phyloP scores from a whole-genome alignment of 169 alveolate species.

The Eimeria falciformis region DNA sequence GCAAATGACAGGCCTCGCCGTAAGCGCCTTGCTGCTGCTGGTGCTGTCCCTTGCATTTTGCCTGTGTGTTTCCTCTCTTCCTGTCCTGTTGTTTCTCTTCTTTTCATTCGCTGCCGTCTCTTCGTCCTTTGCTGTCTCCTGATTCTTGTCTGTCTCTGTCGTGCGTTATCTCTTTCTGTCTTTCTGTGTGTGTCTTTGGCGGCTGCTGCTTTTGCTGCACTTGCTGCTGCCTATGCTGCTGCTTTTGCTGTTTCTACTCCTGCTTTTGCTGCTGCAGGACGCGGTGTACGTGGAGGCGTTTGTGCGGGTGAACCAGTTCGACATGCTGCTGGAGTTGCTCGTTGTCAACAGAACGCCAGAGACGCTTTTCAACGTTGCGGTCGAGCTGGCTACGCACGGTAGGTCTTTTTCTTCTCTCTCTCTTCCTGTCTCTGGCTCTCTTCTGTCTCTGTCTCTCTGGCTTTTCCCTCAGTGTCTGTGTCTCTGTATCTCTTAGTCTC shows the following conservation, averaged over 20 bases:
- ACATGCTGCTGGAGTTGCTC: constrained; percentile 89
- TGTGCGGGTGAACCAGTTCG: constrained; percentile 91
- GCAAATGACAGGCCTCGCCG: constrained; percentile 75
- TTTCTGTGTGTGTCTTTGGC: background rate
- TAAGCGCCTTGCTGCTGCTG: background rate
- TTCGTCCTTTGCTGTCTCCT: too few species aligned
- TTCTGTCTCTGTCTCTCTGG: background rate
- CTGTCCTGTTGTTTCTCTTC: background rate
- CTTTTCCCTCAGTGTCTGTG: background rate
- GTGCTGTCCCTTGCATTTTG: background rate
- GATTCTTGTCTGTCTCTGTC: background rate
- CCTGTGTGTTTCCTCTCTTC: background rate
- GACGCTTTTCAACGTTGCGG: constrained; percentile 90
- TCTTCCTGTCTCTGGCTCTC: background rate
- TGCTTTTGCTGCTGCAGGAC: constrained; percentile 81
- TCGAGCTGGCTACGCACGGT: constrained; percentile 92
- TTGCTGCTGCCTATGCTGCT: background rate
- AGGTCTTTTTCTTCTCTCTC: background rate
- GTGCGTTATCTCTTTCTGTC: background rate
- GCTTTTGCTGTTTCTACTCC: too few species aligned
- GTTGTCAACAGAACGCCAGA: constrained; percentile 89
- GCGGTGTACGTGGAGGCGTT: constrained; percentile 94
- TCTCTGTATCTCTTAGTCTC: background rate
- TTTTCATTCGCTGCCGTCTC: too few species aligned
- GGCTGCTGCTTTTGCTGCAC: background rate